These are phyloP conservation scores for Malus fusca DNA, from an alignment of 306 rosid genomes.

Conservation along the genomic window DNA sequence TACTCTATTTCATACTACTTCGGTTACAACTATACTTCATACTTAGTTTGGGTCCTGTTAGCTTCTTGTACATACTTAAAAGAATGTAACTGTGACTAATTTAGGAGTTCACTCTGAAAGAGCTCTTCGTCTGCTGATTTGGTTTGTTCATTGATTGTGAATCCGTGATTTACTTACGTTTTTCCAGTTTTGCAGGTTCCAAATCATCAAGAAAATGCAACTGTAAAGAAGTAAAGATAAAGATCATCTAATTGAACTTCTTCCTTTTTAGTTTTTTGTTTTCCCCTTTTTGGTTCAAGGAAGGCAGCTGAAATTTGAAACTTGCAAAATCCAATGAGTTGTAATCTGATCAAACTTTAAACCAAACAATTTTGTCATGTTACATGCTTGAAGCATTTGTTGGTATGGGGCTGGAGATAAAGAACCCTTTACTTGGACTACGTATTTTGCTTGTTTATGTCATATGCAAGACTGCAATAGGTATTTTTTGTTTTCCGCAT, in stretches of 20 bases:
- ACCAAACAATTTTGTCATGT: conserved; percentile 11
- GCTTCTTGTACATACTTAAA: too few species aligned
- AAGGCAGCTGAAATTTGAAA: not conserved
- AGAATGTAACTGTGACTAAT: not conserved
- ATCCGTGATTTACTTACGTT: not conserved
- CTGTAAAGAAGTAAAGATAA: conserved; percentile 19
- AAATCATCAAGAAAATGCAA: not conserved
- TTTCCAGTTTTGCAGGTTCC: conserved; percentile 13
- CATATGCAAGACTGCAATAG: too few species aligned
- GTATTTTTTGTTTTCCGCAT: too few species aligned
- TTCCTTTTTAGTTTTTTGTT: not conserved
- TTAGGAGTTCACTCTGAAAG: not conserved
- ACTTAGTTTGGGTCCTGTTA: too few species aligned
- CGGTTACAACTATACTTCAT: too few species aligned
- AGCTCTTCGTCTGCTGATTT: not conserved
- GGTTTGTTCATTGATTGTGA: not conserved
- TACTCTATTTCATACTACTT: too few species aligned
- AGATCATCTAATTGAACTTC: conserved; percentile 6
- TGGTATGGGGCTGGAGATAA: not conserved
- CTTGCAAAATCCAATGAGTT: not conserved
- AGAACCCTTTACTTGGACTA: not conserved
- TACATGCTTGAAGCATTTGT: not conserved
- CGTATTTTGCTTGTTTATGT: not conserved
- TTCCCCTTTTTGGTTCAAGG: not conserved
- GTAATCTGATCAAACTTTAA: not conserved